Evolutionary conservation across 2,329 filamentous ascomycete genomes (phyloP), one percentile per base, ranked within the genome.

Genomic region (Hymenoscyphus scutula): DNA sequence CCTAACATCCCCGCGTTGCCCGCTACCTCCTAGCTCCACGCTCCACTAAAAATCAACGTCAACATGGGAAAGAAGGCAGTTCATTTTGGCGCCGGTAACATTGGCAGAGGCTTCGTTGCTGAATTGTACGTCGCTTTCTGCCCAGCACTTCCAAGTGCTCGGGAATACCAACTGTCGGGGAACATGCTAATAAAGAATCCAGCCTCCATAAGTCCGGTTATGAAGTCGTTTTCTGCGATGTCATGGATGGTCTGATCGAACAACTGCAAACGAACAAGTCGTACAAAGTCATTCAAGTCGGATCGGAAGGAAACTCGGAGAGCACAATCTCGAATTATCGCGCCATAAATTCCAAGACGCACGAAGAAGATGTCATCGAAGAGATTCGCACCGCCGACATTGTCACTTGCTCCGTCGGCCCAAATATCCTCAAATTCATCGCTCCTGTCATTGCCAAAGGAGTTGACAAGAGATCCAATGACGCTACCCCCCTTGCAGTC

Each of bases 341-440:
- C 59, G 95, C 95, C 77, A 90, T 98, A 84, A 97, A 98, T 86
- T 96, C 92, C 70, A 92, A 90, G 79, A 87, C 89, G 68, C 82
- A 97, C 75, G 89, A 96, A 80, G 82, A 83, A 60, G 88, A 94
- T 61, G 86, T 97, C 61, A 79, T 98, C 69, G 78, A 94, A 55
- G 91, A 95, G 80, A 96, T 98, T 72, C 84, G 89, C 61, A 89
- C 89, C 25, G 93, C 94, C 48, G 92, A 97, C 67, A 80, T 97
- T 59, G 92, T 99, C 72, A 99, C 95, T 67, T 99, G 95, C 79
- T 96, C 95, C 23, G 95, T 99, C 69, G 95, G 95, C 53, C 95
- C 95, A 72, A 96, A 93, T 77, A 89, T 99, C 74, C 89, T 99
- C 74, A 93, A 91, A 80, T 97, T 97, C 79, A 95, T 99, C 74